Base-by-base conservation (phyloP, 2,329 filamentous ascomycete genomes). In the Bipolaris bicolor region DNA sequence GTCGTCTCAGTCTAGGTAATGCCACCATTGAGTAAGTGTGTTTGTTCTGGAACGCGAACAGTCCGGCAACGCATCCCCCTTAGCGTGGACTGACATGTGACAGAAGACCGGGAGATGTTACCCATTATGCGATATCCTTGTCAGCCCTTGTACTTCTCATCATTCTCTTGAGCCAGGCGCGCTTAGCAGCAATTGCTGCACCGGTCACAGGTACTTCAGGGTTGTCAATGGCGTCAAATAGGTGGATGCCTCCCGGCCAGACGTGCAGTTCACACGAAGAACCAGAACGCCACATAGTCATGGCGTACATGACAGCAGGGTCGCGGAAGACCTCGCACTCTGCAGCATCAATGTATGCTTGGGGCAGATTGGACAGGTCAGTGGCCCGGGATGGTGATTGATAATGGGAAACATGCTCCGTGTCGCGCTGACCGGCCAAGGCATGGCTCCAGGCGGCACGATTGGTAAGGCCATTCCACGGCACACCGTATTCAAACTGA, bases 311-410 rank as follows among this genome's bases (percentile, higher is more conserved):
- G 9, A 67, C 60, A 15, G 60, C 55, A 6, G 49, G 57, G 33
- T 67, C 65, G 16, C 65, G 62, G 11, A 67, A 63, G 1, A 63
- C 62, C 47, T 67, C 65, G 52, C 65, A 67, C 46, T 67, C 65
- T n/a, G 41, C 58, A 44, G 53, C 57, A 39, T 67, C 58, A 44
- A 68, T 56, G 46, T 66, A 65, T 10, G 57, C 44, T n/a, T 44
- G 50, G 11, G 65, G 62, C 11, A 65, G 45, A 10, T 64, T 60
- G 11, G 57, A 65, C 7, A 59, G 43, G 41, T 66, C 58, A 0
- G 36, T 52, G 5, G 58, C 62, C 24, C 61, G 58, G 5, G 61
- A 55, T 3, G 57, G 55, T 22, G 57, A 48, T n/a, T 65, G 60
- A 41, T 62, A 65, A 31, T 18, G 15, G 20, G 61, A 62, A 29